phyloP scores from a whole-genome alignment of 2,329 filamentous ascomycete genomes.

The Shiraia sp. region DNA sequence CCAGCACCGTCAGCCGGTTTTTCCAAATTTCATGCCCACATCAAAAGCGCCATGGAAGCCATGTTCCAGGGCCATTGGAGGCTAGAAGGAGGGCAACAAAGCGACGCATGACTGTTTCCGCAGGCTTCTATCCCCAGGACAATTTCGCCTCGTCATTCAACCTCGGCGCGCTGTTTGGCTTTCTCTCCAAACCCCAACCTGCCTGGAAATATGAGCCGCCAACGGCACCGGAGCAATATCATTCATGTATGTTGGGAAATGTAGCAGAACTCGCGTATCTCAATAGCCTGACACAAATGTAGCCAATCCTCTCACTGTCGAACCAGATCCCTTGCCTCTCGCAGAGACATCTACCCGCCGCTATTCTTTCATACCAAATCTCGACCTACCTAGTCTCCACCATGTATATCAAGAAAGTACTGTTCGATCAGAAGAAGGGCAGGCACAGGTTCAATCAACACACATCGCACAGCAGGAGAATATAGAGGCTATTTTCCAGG shows the following conservation, averaged over 20 bases:
- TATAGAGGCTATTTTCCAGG: not conserved
- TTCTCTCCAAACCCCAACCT: constrained; percentile 22
- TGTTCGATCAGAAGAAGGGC: no score
- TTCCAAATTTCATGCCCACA: constrained; percentile 51
- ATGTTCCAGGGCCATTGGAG: constrained; percentile 66
- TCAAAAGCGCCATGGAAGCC: constrained; percentile 60
- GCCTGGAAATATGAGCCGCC: constrained; percentile 44
- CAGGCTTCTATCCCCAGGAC: constrained; percentile 44
- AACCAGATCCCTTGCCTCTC: constrained; percentile 1
- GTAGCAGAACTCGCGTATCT: no score
- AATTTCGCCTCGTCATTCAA: constrained; percentile 28
- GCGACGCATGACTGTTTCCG: constrained; percentile 56
- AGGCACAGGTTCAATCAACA: not conserved
- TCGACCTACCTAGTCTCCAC: no score
- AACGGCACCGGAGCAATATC: constrained; percentile 19
- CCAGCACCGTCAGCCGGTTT: constrained; percentile 56
- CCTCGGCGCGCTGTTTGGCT: constrained; percentile 33
- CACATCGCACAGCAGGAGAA: not conserved
- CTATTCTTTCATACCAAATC: no score
- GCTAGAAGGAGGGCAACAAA: constrained; percentile 60
- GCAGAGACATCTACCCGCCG: no score
- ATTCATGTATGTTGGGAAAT: constrained; percentile 20
- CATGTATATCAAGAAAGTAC: no score
- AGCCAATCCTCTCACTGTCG: not conserved
- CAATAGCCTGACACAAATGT: no score